phyloP scores from a whole-genome alignment of 345 rosid species.

The Pelargonium nanum region DNA sequence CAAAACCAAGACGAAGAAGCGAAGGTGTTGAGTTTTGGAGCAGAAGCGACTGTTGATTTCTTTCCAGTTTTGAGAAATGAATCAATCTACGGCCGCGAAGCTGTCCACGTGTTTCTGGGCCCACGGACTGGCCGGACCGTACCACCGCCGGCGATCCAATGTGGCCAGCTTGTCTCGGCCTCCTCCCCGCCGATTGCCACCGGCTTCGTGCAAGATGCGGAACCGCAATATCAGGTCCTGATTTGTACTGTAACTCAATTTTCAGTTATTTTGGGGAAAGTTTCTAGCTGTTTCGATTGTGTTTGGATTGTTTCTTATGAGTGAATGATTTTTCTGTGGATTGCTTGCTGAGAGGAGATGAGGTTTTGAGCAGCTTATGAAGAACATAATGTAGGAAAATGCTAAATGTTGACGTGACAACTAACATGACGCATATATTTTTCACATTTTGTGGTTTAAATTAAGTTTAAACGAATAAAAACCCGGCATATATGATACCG shows the following conservation, averaged over 20 bases:
- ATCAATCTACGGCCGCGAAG: not conserved
- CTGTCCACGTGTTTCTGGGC: not conserved
- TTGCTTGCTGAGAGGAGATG: too few species aligned
- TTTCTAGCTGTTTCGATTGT: not conserved
- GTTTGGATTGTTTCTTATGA: too few species aligned
- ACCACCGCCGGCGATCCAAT: not conserved
- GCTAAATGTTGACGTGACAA: too few species aligned
- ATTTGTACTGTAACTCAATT: not conserved
- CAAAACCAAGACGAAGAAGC: not conserved
- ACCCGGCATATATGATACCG: too few species aligned
- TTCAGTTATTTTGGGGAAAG: not conserved
- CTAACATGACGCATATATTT: too few species aligned
- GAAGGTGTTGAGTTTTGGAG: not conserved
- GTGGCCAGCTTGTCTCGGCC: not conserved
- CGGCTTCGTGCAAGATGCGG: conserved; percentile 69
- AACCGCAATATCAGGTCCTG: conserved; percentile 47
- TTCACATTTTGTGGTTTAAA: too few species aligned
- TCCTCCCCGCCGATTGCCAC: conserved; percentile 27
- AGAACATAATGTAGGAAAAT: too few species aligned
- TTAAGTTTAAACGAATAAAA: too few species aligned
- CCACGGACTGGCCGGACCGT: not conserved
- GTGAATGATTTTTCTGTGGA: too few species aligned
- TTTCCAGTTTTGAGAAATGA: not conserved
- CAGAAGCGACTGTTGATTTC: not conserved
- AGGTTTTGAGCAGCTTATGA: too few species aligned